Evolutionary conservation across 2,329 filamentous ascomycete genomes (phyloP), one percentile per base, ranked within the genome.

Genomic region (Bipolaris cookei): DNA sequence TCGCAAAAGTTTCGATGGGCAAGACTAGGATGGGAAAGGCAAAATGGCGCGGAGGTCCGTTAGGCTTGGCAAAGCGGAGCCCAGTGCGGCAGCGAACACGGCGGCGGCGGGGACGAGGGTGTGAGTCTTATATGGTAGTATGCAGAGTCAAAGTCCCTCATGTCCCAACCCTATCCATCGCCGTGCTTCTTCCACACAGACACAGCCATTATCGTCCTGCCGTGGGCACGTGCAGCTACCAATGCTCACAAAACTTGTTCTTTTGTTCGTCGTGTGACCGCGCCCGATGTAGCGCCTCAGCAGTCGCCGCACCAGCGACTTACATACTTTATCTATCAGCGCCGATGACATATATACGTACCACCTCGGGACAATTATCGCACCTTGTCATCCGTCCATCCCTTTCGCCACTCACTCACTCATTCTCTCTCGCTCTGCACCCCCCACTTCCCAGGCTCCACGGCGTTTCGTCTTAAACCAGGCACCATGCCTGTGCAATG

Each of bases 321-420:
- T 63, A 13, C 28, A 30, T 30, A 30, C 10, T 30, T 30, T 30
- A 30, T 13, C 10, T 70, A 70, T 69, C 67, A 63, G 64, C 64
- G 55, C 62, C 59, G 66, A 68, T 69, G 28, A 30, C 28, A 30
- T 30, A 30, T 30, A 30, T 13, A 30, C 10, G 10, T 67, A 61
- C 61, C 58, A 57, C 53, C 61, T 64, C 64, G 59, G 62, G 39
- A 56, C 64, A 43, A 63, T 34, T 38, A 53, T 57, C 63, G 52
- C 59, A 58, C 65, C 66, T 63, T 69, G 70, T 74, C 72, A 74
- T 73, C 69, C 51, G 48, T 48, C 45, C 30, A 49, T 47, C 50
- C 49, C 67, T 52, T 64, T 61, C 58, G 58, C 55, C 57, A 55
- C 66, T 55, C 57, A 30, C 10, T 30, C 28, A 13, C 28, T 30